Base-by-base conservation (phyloP, 352 stramenopile genomes). In the Elongisporangium prolatum region DNA sequence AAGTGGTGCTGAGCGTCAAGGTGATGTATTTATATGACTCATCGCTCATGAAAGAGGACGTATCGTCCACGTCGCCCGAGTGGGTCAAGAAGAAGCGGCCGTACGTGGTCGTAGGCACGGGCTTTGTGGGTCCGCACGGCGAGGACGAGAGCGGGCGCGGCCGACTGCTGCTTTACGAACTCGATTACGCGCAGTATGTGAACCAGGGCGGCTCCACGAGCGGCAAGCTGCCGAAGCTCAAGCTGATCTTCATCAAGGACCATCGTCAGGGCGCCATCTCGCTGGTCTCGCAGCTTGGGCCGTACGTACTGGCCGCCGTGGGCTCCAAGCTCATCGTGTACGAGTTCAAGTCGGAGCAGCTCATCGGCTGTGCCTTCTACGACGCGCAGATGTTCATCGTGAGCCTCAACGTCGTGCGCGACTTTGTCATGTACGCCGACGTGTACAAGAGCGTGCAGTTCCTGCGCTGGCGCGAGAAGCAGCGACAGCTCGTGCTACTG, bases 381-480 rank as follows among this genome's bases (percentile, higher is more conserved):
- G 86, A 95, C 50, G 84, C 84, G 17, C 86, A 95, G 56, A 91
- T 92, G 66, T 95, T 84, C 59, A 95, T 95, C 56, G 83, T 93
- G 53, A 93, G 77, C 25, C 65, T 89, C 24, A 91, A 64, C 56
- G 83, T 93, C 37, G 75, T 95, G 8, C 90, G 89, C 53, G 86
- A 95, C 56, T 96, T 89, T 28, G 71, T 96, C 60, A 72, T 94
- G 71, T 93, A 95, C 52, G 86, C 78, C 7, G 88, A 96, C 57
- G 71, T 96, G 14, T 95, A 89, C 74, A 96, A 95, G 65, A 93
- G 86, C 34, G 84, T 93, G 16, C 79, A 95, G 59, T 95, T 96
- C 57, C 62, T 96, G 28, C 76, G 83, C 2, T 96, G 88, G 88
- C 86, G 86, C 25, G 83, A 93, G 47, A 86, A 82, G 57, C 80